Base-by-base conservation (phyloP, 73 alveolate species). In the Stentor roeselii region DNA sequence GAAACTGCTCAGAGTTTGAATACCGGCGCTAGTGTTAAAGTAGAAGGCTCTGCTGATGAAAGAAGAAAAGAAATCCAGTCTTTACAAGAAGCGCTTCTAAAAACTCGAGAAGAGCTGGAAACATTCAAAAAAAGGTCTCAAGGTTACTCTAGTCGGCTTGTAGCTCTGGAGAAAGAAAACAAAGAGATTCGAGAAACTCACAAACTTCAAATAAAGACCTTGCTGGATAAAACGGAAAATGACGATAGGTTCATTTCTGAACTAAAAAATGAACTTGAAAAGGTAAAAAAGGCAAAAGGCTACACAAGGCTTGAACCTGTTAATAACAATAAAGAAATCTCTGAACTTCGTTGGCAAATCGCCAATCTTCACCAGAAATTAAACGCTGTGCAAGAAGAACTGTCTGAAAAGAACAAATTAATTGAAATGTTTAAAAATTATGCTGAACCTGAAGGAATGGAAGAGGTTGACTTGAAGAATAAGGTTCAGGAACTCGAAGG, bases 141-240 rank as follows among this genome's bases (percentile, higher is more conserved):
- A 67, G 80, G 80, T 0, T 67, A 21, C 0, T 67, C 80, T 30
- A 67, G 80, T 2, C n/a, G 80, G 34, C n/a, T 21, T 21, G 80
- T 32, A 30, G 80, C 80, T 21, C 3, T 67, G 41, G 80, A 67
- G 34, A 67, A 67, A 67, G 80, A 67, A 67, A 21, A 21, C 11
- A 67, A 67, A 67, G 80, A 67, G 41, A 21, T 32, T 0, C 21
- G 37, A 67, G 80, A 67, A 34, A 67, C n/a, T 21, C 80, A 67
- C 34, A 67, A 67, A 34, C 21, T 32, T 21, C 80, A 67, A n/a
- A 67, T 67, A 67, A 67, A 67, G 34, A 67, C 80, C 34, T 34
- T 67, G 80, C 80, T 67, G 21, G 80, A 67, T 21, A 67, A 67
- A 67, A 21, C 80, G 14, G 80, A 67, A 67, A 67, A 67, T 67